Evolutionary conservation across 352 stramenopile species (phyloP).

Genomic region (Phytophthora foliorum): DNA sequence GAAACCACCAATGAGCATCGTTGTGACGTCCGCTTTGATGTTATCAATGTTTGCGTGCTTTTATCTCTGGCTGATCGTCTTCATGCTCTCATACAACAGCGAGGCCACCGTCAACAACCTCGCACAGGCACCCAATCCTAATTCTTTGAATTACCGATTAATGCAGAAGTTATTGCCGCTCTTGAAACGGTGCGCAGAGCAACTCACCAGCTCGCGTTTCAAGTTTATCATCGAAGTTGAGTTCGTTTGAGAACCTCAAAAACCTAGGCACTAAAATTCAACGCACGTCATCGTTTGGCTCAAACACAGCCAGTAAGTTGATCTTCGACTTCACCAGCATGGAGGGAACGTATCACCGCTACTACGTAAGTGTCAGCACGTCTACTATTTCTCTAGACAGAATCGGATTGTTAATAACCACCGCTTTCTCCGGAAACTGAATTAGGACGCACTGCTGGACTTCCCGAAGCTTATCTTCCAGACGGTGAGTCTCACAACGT

Average conservation of each 20-base stretch:
- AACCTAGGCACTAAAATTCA: slow-evolving; percentile 13
- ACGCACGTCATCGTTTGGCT: slow-evolving; percentile 20
- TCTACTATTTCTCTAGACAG: background rate
- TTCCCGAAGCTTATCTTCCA: slow-evolving; percentile 59
- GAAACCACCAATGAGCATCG: slow-evolving; percentile 36
- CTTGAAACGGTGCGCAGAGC: slow-evolving; percentile 6
- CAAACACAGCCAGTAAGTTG: slow-evolving; percentile 23
- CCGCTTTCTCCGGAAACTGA: background rate
- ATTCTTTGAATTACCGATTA: slow-evolving; percentile 23
- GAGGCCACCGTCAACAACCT: slow-evolving; percentile 30
- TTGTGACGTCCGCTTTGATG: slow-evolving; percentile 40
- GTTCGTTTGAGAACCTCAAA: slow-evolving; percentile 24
- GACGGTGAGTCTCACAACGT: slow-evolving; percentile 45
- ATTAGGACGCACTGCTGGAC: slow-evolving; percentile 41
- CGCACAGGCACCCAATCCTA: slow-evolving; percentile 24
- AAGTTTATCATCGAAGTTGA: background rate
- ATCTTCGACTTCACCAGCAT: slow-evolving; percentile 45
- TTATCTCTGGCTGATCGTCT: slow-evolving; percentile 47
- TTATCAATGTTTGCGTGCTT: slow-evolving; percentile 42
- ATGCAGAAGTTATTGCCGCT: slow-evolving; percentile 29
- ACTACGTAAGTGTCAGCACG: slow-evolving; percentile 42
- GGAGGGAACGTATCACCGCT: slow-evolving; percentile 49
- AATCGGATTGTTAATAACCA: background rate
- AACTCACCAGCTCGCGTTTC: background rate
- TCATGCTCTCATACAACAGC: slow-evolving; percentile 47